phyloP scores from a whole-genome alignment of 345 rosid species.

The Bruguiera sexangula region DNA sequence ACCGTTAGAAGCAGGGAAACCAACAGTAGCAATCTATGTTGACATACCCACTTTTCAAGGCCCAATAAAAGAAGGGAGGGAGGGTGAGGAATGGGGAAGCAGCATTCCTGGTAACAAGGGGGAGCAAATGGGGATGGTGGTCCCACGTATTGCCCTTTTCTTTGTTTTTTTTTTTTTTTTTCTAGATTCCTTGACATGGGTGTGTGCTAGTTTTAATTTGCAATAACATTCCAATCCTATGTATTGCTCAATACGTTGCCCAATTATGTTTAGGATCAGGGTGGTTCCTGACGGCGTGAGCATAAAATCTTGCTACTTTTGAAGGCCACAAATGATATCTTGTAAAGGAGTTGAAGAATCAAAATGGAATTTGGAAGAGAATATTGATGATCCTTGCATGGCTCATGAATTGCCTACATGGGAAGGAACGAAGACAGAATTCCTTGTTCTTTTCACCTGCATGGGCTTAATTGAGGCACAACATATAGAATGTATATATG shows the following conservation, averaged over 20 bases:
- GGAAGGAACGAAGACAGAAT: not conserved
- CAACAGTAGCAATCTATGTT: not conserved
- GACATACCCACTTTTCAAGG: conserved; percentile 1
- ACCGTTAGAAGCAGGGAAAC: not conserved
- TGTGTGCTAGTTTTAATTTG: too few species aligned
- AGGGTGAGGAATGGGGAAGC: not conserved
- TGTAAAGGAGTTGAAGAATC: not conserved
- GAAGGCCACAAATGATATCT: too few species aligned
- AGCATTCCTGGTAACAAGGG: conserved; percentile 47
- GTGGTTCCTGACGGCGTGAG: not conserved
- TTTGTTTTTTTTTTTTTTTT: not conserved
- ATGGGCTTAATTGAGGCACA: conserved; percentile 1
- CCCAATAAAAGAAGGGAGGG: not conserved
- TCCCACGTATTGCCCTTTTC: conserved; percentile 19
- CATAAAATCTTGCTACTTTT: not conserved
- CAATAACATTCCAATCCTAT: too few species aligned
- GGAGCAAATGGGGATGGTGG: conserved; percentile 41
- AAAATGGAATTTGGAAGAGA: not conserved
- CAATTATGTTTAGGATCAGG: not conserved
- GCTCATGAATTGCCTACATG: not conserved
- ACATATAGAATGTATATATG: conserved; percentile 24
- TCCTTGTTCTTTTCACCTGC: not conserved
- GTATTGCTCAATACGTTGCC: too few species aligned
- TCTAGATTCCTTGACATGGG: not conserved
- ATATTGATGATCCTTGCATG: not conserved